Base-by-base conservation (phyloP, 148 eudicot genomes). In the Polygonum maritimum region DNA sequence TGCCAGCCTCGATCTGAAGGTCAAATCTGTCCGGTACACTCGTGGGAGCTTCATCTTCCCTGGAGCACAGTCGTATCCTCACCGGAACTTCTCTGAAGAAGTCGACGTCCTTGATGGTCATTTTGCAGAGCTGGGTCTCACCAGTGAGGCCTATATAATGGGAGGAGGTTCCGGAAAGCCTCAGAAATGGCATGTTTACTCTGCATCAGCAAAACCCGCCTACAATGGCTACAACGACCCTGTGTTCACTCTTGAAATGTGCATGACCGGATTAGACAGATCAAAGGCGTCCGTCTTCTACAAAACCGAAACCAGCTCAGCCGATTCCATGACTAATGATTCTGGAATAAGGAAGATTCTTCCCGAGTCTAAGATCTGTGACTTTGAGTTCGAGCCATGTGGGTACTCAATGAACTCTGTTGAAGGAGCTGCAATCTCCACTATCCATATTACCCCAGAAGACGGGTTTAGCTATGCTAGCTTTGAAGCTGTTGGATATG, bases 21-120 rank as follows among this genome's bases (percentile, higher is more conserved):
- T 84, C 79, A 81, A 76, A 72, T 83, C 45, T n/a, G 90, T 89
- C 0, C 76, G 81, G 41, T 89, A 89, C 85, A 82, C 93, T 7
- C 86, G 93, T 38, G 93, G 93, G 0, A 87, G 86, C 5, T 89
- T 87, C 69, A 87, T 83, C 55, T 87, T 82, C 76, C 85, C 89
- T 11, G 75, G 80, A 51, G 80, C 83, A 67, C 93, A 89, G 15
- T 79, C 86, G 52, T 82, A 83, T 36, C 92, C 92, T 44, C 92
- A 89, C 77, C 87, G 85, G 18, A 87, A 84, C 87, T 89, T 89
- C 78, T 72, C 82, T 0, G 89, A 89, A 73, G 93, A 89, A 78
- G 86, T 89, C 8, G 78, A 73, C 15, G 82, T 76, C 19, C 74
- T 89, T 55, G 83, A 87, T 78, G 57, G 73, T 22, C 83, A 81